Evolutionary conservation across 2,329 filamentous ascomycete genomes (phyloP).

Genomic region (Fusarium chuoi): DNA sequence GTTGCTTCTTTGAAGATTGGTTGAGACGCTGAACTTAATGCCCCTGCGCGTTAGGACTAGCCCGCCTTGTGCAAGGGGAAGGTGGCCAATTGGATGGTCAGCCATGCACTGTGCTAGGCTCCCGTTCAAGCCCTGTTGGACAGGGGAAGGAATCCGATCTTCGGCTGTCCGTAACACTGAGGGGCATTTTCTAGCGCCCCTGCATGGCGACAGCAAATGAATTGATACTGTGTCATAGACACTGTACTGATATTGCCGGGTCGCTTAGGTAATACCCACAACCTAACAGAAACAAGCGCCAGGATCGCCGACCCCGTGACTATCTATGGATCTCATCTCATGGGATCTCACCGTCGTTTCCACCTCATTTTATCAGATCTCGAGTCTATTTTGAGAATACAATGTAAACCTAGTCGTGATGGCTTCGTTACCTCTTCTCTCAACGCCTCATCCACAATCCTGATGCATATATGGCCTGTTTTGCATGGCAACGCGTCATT

Average conservation of each 20-base stretch:
- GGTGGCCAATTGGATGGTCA: constrained; percentile 12
- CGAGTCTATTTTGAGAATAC: neutral
- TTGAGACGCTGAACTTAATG: constrained; percentile 8
- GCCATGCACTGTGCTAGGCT: constrained; percentile 8
- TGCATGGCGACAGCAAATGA: neutral
- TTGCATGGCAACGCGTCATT: neutral
- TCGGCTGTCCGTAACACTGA: neutral
- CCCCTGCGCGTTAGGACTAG: constrained; percentile 8
- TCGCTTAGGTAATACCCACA: neutral
- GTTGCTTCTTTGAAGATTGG: constrained; percentile 30
- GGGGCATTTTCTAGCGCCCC: constrained; percentile 10
- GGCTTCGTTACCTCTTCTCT: constrained; percentile 17
- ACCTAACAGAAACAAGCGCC: constrained; percentile 16
- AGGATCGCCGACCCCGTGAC: constrained; percentile 21
- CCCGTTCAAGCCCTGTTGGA: neutral
- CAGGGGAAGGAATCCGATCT: neutral
- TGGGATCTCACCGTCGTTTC: constrained; percentile 23
- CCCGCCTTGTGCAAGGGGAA: neutral
- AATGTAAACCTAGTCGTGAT: neutral
- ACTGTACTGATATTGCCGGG: constrained; percentile 2
- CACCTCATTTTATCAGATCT: constrained; percentile 15
- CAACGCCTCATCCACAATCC: neutral
- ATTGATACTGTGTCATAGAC: neutral
- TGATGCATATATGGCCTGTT: neutral
- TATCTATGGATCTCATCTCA: neutral